phyloP scores from a whole-genome alignment of 2,329 filamentous ascomycete species.

The Teratosphaeria destructans region DNA sequence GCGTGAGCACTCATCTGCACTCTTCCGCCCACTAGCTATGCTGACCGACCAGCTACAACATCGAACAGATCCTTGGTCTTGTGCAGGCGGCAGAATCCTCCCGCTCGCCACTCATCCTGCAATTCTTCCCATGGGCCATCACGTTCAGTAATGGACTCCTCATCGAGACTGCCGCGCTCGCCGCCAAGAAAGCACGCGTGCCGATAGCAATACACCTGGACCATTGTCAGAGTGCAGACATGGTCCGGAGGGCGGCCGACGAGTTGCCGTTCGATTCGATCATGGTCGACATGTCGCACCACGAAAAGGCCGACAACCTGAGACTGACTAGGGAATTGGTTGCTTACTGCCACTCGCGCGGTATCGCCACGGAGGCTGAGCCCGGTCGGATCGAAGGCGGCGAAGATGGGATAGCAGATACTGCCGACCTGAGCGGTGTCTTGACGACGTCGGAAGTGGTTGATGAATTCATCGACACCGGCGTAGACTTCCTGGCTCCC shows the following conservation, averaged over 20 bases:
- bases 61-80: slow-evolving; percentile 59
- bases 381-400: slow-evolving; percentile 61
- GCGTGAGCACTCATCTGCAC: background rate
- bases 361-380: slow-evolving; percentile 60
- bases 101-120: slow-evolving; percentile 57
- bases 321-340: slow-evolving; percentile 53
- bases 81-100: slow-evolving; percentile 59
- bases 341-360: slow-evolving; percentile 51
- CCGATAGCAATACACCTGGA: slow-evolving; percentile 37
- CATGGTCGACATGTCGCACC: slow-evolving; percentile 69
- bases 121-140: slow-evolving; percentile 68
- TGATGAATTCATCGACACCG: slow-evolving; percentile 58
- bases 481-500: slow-evolving; percentile 63
- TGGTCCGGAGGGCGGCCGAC: slow-evolving; percentile 26
- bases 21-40: background rate
- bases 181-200: slow-evolving; percentile 30
- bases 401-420: slow-evolving; percentile 64
- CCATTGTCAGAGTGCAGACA: slow-evolving; percentile 34
- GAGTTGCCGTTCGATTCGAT: slow-evolving; percentile 53
- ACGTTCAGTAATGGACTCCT: slow-evolving; percentile 47
- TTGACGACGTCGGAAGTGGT: slow-evolving; percentile 60
- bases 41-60: slow-evolving; percentile 30
- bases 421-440: slow-evolving; percentile 49
- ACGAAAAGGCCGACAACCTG: slow-evolving; percentile 60
- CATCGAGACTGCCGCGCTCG: slow-evolving; percentile 36